Evolutionary conservation across 1,284 basidiomycete species (phyloP).

Genomic region (Apiotrichum veenhuisii): DNA sequence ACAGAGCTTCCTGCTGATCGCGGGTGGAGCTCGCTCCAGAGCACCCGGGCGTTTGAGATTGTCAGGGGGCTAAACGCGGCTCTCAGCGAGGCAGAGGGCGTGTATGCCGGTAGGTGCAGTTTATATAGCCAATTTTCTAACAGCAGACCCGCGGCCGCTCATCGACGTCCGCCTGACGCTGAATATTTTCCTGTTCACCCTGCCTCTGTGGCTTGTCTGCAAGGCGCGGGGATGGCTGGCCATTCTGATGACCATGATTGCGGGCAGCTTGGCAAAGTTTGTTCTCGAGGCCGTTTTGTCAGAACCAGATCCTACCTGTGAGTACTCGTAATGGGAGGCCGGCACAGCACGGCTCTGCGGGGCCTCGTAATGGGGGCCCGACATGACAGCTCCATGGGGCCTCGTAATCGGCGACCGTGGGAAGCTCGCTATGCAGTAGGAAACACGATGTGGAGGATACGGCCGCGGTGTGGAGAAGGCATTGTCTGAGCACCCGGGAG

Average conservation of each 20-base stretch:
- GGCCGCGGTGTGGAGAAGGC: too few species aligned
- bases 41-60: conserved; percentile 37
- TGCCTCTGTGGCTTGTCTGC: conserved; percentile 7
- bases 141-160: conserved; percentile 11
- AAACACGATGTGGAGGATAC: too few species aligned
- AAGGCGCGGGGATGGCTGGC: conserved; percentile 8
- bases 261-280: conserved; percentile 7
- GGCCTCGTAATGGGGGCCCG: too few species aligned
- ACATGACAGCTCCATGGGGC: too few species aligned
- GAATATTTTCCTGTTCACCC: conserved; percentile 9
- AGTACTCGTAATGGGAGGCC: too few species aligned
- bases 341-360: too few species aligned
- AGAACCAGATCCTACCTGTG: conserved; percentile 12
- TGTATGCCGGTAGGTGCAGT: conserved; percentile 37
- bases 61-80: conserved; percentile 32
- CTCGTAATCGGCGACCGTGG: too few species aligned
- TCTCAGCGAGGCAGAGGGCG: conserved; percentile 42
- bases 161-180: conserved; percentile 12
- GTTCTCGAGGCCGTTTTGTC: conserved; percentile 7
- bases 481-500: too few species aligned
- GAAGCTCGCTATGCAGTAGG: too few species aligned
- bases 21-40: conserved; percentile 41
- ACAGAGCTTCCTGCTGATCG: conserved; percentile 25
- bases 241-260: conserved; percentile 2
- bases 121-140: conserved; percentile 4